Evolutionary conservation across 2,329 filamentous ascomycete genomes (phyloP).

Genomic region (Penicillium rolfsii): DNA sequence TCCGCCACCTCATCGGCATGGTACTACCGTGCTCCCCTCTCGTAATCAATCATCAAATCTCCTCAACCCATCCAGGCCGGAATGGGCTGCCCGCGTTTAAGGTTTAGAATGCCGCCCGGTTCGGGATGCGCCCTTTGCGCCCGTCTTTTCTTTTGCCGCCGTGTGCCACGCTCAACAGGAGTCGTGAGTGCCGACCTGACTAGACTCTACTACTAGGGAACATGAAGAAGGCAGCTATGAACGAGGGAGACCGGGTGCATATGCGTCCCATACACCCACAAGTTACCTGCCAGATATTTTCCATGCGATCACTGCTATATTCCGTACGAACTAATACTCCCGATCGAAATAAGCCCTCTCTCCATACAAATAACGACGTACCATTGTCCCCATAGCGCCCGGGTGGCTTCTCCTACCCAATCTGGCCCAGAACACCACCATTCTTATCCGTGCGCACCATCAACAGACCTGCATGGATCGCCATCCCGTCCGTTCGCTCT

Average conservation of each 20-base stretch:
- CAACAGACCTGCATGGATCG: constrained; percentile 3
- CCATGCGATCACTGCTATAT: neutral
- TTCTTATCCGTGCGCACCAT: neutral
- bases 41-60: neutral
- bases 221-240: neutral
- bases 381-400: constrained; percentile 1
- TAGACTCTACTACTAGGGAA: too few species aligned
- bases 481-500: constrained; percentile 2
- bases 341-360: neutral
- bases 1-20: neutral
- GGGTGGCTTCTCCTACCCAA: constrained; percentile 4
- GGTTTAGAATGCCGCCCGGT: constrained; percentile 9
- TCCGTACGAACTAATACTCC: neutral
- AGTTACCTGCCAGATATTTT: neutral
- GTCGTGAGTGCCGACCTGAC: neutral
- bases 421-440: neutral
- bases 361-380: neutral
- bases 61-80: neutral
- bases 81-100: constrained; percentile 2
- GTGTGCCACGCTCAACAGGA: neutral
- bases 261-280: neutral
- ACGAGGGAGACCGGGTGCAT: neutral
- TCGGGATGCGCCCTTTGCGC: constrained; percentile 4
- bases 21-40: neutral
- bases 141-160: constrained; percentile 5